Conservation (phyloP, 1,139 yeast genomes). For the Blastobotrys aristatus region DNA sequence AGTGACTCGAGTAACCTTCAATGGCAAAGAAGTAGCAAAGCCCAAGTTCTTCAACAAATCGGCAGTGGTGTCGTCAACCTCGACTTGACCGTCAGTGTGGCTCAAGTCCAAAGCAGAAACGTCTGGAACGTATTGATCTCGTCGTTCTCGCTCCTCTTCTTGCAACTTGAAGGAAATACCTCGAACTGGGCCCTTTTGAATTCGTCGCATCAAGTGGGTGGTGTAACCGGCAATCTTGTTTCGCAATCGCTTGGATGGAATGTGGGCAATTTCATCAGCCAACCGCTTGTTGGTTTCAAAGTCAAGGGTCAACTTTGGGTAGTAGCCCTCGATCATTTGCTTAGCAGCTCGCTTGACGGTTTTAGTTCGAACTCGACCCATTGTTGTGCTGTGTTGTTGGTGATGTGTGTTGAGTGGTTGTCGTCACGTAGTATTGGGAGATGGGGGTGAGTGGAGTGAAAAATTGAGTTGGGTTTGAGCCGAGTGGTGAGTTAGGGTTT, state of each 20-base stretch:
- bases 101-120: conserved; percentile 99
- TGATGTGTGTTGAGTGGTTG: conserved; percentile 2
- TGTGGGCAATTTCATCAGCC: conserved; percentile 96
- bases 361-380: conserved; percentile 57
- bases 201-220: conserved; percentile 99
- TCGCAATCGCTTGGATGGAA: conserved; percentile 99
- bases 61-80: conserved; percentile 97
- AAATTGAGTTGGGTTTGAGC: not conserved
- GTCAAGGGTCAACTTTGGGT: conserved; percentile 99
- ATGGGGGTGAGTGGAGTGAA: too few relatives aligned
- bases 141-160: conserved; percentile 99
- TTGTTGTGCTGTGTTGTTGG: conserved; percentile 3
- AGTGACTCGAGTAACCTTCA: conserved; percentile 86
- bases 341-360: conserved; percentile 99
- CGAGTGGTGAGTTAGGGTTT: not conserved
- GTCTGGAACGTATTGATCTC: conserved; percentile 99
- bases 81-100: conserved; percentile 93
- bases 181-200: conserved; percentile 99
- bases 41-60: conserved; percentile 95
- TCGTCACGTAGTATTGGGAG: not conserved
- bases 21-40: conserved; percentile 73
- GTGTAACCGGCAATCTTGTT: conserved; percentile 99
- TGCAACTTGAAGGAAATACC: conserved; percentile 99
- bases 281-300: conserved; percentile 99
- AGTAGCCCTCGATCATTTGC: conserved; percentile 99